Evolutionary conservation across 805 yeast genomes (phyloP).

Genomic region (Saccharomyces paradoxus): DNA sequence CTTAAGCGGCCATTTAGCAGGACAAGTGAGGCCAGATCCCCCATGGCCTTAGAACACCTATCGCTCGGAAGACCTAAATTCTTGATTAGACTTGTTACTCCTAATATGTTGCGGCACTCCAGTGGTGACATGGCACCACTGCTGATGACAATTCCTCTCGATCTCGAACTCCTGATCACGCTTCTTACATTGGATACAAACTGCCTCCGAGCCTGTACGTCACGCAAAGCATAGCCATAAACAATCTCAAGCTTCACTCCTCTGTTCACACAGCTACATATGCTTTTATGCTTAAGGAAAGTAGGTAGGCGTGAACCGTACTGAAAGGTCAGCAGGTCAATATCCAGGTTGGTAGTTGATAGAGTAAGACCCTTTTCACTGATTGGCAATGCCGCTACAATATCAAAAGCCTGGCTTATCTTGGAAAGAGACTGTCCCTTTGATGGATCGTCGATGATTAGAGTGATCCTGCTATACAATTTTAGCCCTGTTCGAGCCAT

Average conservation of each 20-base stretch:
- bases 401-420: conserved; percentile 47
- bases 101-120: conserved; percentile 58
- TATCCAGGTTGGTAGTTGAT: conserved; percentile 66
- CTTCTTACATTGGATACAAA: conserved; percentile 66
- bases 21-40: conserved; percentile 53
- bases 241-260: conserved; percentile 79
- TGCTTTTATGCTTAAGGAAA: conserved; percentile 72
- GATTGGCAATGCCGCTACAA: conserved; percentile 72
- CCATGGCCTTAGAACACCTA: conserved; percentile 51
- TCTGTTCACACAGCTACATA: conserved; percentile 73
- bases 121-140: conserved; percentile 60
- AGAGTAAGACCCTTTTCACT: conserved; percentile 72
- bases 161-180: conserved; percentile 71
- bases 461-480: conserved; percentile 63
- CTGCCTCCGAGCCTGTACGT: conserved; percentile 43
- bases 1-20: conserved; percentile 70
- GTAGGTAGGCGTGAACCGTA: conserved; percentile 59
- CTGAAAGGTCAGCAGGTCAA: conserved; percentile 74
- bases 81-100: conserved; percentile 55
- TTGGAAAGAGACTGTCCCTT: conserved; percentile 49
- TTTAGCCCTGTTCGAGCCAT: conserved; percentile 35
- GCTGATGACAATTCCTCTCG: conserved; percentile 68
- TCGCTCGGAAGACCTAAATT: conserved; percentile 64
- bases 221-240: conserved; percentile 47
- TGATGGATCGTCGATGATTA: conserved; percentile 68